Evolutionary conservation across 2,329 filamentous ascomycete genomes (phyloP).

Genomic region (Nectriaceae sp.): DNA sequence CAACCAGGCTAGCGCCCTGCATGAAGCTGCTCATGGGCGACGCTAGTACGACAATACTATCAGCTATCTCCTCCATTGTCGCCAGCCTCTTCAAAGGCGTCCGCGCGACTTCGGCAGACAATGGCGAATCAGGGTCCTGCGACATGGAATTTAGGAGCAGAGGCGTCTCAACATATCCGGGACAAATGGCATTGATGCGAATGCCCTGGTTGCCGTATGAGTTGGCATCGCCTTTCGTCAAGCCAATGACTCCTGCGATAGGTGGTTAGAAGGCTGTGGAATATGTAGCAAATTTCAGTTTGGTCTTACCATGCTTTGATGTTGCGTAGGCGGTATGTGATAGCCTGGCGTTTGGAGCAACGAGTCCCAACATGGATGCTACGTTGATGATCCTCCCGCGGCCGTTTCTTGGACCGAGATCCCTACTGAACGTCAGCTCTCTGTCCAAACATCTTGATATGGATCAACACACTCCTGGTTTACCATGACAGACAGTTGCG

Average conservation of each 20-base stretch:
- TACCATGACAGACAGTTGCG: conserved; percentile 53
- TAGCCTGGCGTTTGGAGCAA: conserved; percentile 38
- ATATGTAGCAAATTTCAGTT: not conserved
- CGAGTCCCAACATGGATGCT: conserved; percentile 52
- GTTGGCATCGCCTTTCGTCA: conserved; percentile 56
- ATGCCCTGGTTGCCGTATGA: conserved; percentile 53
- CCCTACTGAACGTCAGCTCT: conserved; percentile 19
- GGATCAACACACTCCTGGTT: conserved; percentile 43
- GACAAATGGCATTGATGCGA: conserved; percentile 63
- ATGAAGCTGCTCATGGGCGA: conserved; percentile 56
- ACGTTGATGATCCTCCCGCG: conserved; percentile 57
- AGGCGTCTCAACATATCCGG: conserved; percentile 49
- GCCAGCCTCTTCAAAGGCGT: conserved; percentile 51
- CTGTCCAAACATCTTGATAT: not conserved
- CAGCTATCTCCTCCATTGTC: conserved; percentile 53
- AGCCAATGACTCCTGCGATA: conserved; percentile 43
- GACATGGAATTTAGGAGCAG: conserved; percentile 32
- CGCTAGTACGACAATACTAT: conserved; percentile 52
- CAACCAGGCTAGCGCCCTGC: conserved; percentile 47
- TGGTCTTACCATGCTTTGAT: conserved; percentile 51
- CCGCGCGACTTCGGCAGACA: conserved; percentile 42
- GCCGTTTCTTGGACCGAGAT: conserved; percentile 40
- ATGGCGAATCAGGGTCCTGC: conserved; percentile 26
- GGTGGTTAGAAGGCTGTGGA: not conserved
- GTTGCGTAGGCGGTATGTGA: conserved; percentile 50